Evolutionary conservation across 495 filamentous ascomycete species (phyloP).

Genomic region (Penicillium verhagenii): DNA sequence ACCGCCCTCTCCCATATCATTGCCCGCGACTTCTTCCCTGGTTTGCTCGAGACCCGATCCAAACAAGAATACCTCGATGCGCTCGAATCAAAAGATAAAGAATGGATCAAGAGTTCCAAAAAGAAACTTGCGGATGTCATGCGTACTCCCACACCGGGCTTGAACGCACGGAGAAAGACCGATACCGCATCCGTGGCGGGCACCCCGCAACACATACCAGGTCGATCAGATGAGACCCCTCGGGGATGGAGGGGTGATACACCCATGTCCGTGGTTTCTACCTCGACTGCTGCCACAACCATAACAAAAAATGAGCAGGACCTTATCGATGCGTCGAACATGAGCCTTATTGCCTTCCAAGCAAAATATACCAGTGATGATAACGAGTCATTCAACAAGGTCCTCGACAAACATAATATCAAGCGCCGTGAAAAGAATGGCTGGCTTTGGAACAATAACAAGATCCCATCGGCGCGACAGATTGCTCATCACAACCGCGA

Average conservation of each 20-base stretch:
- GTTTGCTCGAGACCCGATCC: conserved; percentile 76
- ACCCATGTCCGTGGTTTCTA: conserved; percentile 57
- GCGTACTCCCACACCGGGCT: conserved; percentile 64
- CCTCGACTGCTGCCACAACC: conserved; percentile 29
- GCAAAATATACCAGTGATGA: conserved; percentile 94
- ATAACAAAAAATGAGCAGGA: conserved; percentile 33
- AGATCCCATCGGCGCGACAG: conserved; percentile 82
- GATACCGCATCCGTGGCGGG: conserved; percentile 22
- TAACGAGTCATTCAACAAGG: conserved; percentile 90
- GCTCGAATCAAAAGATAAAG: conserved; percentile 74
- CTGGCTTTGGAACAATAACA: conserved; percentile 87
- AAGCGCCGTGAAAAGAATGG: conserved; percentile 77
- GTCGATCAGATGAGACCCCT: conserved; percentile 53
- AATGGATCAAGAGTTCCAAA: conserved; percentile 83
- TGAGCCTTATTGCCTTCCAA: conserved; percentile 83
- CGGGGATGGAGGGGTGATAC: conserved; percentile 61
- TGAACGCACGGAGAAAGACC: conserved; percentile 34
- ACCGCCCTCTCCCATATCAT: conserved; percentile 91
- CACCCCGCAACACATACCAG: conserved; percentile 34
- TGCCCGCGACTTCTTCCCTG: conserved; percentile 94
- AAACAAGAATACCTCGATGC: conserved; percentile 93
- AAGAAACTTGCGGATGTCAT: conserved; percentile 73
- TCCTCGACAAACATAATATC: conserved; percentile 87
- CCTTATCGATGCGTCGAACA: conserved; percentile 68
- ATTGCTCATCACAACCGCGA: conserved; percentile 75